Conservation (phyloP, 306 rosid genomes). For the Cucumis melo region DNA sequence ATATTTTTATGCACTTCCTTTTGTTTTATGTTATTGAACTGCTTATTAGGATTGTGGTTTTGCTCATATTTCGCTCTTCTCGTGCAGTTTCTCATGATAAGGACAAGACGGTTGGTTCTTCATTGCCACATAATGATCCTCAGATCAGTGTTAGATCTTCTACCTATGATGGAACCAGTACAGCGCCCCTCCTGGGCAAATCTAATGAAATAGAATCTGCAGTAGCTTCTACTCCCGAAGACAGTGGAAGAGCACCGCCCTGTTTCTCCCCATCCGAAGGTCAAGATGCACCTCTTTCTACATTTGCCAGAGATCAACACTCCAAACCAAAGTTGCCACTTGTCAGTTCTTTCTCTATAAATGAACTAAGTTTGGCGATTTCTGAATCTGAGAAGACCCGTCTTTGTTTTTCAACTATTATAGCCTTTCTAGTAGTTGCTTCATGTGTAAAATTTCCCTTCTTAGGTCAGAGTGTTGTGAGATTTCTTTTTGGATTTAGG, state of each 20-base stretch:
- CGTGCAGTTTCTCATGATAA: slow-evolving; percentile 28
- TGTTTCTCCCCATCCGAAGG: background rate
- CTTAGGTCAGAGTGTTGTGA: slow-evolving; percentile 20
- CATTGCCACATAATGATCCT: slow-evolving; percentile 16
- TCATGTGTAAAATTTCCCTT: slow-evolving; percentile 35
- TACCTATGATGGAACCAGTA: slow-evolving; percentile 5
- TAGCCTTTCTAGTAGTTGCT: slow-evolving; percentile 40
- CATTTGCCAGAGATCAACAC: slow-evolving; percentile 11
- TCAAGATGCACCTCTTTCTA: slow-evolving; percentile 17
- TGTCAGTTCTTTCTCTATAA: slow-evolving; percentile 21
- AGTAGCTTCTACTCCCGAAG: background rate
- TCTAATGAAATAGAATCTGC: slow-evolving; percentile 5
- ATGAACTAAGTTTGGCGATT: slow-evolving; percentile 37
- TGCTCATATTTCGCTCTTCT: background rate
- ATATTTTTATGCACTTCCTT: background rate
- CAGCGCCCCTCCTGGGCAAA: slow-evolving; percentile 7
- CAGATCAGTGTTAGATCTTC: slow-evolving; percentile 5
- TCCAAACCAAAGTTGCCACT: background rate
- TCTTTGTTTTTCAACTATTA: slow-evolving; percentile 29
- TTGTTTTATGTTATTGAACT: background rate
- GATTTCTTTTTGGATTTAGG: slow-evolving; percentile 27
- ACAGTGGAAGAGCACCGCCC: slow-evolving; percentile 7
- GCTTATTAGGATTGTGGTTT: background rate
- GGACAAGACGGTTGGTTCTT: slow-evolving; percentile 15
- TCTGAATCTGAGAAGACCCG: slow-evolving; percentile 38